phyloP scores from a whole-genome alignment of 106 monocot genomes.

The Apostasia shenzhenica region DNA sequence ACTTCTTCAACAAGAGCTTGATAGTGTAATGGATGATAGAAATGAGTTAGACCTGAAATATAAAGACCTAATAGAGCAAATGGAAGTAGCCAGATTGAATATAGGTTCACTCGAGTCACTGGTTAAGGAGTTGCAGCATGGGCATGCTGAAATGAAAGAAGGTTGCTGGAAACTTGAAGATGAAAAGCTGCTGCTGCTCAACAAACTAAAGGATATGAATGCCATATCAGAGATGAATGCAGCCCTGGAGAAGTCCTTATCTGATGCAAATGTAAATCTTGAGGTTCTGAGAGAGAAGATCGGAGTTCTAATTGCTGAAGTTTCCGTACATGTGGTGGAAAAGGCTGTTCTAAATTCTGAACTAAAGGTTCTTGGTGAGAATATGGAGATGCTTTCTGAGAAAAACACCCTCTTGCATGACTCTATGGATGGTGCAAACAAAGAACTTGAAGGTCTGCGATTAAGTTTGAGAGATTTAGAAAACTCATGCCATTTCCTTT shows the following conservation, averaged over 20 bases:
- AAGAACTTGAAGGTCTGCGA: conserved; percentile 19
- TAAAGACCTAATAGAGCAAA: conserved; percentile 24
- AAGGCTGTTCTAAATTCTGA: conserved; percentile 23
- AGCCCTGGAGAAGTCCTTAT: conserved; percentile 22
- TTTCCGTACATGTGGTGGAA: conserved; percentile 15
- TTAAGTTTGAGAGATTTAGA: conserved; percentile 15
- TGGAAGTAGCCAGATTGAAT: conserved; percentile 28
- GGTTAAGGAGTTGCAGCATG: conserved; percentile 32
- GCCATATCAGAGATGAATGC: conserved; percentile 17
- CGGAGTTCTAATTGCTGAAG: not conserved
- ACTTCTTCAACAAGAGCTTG: conserved; percentile 34
- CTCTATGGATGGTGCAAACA: conserved; percentile 24
- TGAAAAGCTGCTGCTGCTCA: conserved; percentile 23
- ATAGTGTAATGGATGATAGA: conserved; percentile 26
- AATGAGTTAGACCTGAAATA: conserved; percentile 30
- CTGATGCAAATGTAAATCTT: conserved; percentile 26
- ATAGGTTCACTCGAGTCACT: conserved; percentile 32
- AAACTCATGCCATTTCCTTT: conserved; percentile 17
- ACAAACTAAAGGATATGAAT: conserved; percentile 16
- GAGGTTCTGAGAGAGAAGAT: conserved; percentile 25
- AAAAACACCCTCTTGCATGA: conserved; percentile 22
- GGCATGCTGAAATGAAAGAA: conserved; percentile 32
- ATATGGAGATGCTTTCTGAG: conserved; percentile 25
- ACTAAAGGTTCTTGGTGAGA: conserved; percentile 12
- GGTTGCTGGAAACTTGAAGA: conserved; percentile 30